Conservation (phyloP, 345 rosid genomes). For the Brassica incana region DNA sequence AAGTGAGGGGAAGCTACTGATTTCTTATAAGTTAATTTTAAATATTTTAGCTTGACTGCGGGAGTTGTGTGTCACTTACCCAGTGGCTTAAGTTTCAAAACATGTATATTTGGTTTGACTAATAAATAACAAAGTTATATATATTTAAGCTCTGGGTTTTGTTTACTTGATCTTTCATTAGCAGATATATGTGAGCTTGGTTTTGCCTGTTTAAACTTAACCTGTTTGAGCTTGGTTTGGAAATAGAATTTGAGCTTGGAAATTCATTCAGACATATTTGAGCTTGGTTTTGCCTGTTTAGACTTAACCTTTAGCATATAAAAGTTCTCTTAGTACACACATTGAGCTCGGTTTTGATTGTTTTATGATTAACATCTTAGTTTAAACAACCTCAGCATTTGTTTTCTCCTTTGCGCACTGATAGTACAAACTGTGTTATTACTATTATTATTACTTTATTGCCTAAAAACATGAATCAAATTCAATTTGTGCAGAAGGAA, state of each 20-base stretch:
- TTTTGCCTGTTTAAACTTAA: too few relatives aligned
- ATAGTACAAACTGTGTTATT: neutral
- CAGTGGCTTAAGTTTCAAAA: neutral
- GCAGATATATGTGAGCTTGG: neutral
- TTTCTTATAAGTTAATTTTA: neutral
- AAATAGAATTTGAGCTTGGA: neutral
- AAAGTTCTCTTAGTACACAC: neutral
- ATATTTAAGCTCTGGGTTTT: neutral
- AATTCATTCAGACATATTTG: neutral
- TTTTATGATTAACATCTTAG: neutral
- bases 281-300: neutral
- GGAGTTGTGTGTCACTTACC: neutral
- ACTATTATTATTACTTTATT: neutral
- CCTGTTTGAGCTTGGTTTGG: too few relatives aligned
- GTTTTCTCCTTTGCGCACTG: neutral
- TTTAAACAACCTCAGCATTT: neutral
- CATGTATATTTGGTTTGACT: too few relatives aligned
- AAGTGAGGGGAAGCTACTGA: neutral
- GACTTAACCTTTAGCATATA: neutral
- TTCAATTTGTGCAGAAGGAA: conserved; percentile 59
- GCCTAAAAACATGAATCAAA: neutral
- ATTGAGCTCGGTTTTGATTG: neutral
- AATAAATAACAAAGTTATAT: neutral
- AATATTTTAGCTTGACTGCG: too few relatives aligned
- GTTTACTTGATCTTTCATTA: neutral